A percentile compares a stretch with the other conserved stretches of the same genome.
Evolutionary conservation across 1,284 basidiomycete species (phyloP).

Genomic region (Cystobasidium slooffiae): DNA sequence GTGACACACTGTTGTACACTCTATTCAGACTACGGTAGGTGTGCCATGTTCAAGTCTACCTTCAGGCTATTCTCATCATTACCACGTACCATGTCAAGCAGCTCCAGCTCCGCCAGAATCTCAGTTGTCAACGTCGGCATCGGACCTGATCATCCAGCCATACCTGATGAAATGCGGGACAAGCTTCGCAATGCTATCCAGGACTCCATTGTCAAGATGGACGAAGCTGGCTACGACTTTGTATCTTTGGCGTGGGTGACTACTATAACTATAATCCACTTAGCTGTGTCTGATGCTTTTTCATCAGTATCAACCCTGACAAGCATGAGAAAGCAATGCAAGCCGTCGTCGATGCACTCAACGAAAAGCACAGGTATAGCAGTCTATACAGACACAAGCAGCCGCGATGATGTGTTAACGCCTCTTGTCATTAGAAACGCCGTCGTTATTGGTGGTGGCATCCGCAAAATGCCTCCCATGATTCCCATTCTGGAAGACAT

Average conservation of each 20-base stretch:
- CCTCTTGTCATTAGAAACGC: too few relatives aligned
- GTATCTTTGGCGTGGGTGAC: not conserved
- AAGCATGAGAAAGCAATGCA: not conserved
- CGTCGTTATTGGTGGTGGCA: not conserved
- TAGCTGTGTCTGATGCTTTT: not conserved
- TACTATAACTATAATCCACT: too few relatives aligned
- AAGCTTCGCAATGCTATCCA: not conserved
- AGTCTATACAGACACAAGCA: too few relatives aligned
- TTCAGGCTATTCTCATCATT: too few relatives aligned
- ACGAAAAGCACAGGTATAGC: too few relatives aligned
- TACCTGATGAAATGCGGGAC: not conserved
- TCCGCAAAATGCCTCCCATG: constrained; percentile 1
- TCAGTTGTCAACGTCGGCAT: not conserved
- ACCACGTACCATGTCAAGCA: too few relatives aligned
- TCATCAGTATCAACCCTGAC: not conserved
- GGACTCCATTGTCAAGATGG: not conserved
- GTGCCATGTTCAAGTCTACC: too few relatives aligned
- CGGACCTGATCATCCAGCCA: not conserved
- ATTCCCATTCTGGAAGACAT: constrained; percentile 7
- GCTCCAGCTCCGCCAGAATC: too few relatives aligned
- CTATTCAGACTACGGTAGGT: too few relatives aligned
- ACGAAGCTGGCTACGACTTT: not conserved
- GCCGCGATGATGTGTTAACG: too few relatives aligned
- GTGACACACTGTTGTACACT: too few relatives aligned
- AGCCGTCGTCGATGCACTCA: not conserved